A percentile compares a stretch with the other conserved stretches of the same genome.
Conservation (phyloP, 2,329 filamentous ascomycete species). For the Pseudomassariella vexata region DNA sequence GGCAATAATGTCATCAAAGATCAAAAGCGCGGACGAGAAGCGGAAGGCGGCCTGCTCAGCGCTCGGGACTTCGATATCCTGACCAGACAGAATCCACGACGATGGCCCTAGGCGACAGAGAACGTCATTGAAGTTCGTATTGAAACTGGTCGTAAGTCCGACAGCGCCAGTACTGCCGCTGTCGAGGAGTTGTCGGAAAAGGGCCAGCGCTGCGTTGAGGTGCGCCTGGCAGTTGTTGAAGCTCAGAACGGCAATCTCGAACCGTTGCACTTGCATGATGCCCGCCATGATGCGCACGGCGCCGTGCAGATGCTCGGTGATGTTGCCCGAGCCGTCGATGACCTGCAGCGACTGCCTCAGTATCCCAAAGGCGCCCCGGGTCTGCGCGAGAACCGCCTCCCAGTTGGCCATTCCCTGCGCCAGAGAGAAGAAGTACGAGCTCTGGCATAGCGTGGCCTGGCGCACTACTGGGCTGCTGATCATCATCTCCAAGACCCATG, state of each 20-base stretch:
- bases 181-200: slow-evolving; percentile 22
- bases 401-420: slow-evolving; percentile 9
- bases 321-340: slow-evolving; percentile 10
- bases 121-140: slow-evolving; percentile 11
- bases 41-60: slow-evolving; percentile 28
- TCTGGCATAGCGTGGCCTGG: slow-evolving; percentile 13
- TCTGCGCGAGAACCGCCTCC: slow-evolving; percentile 17
- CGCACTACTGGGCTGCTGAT: slow-evolving; percentile 15
- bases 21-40: slow-evolving; percentile 26
- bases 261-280: slow-evolving; percentile 28
- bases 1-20: slow-evolving; percentile 29
- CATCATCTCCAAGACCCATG: slow-evolving; percentile 17
- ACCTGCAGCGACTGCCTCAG: slow-evolving; percentile 15
- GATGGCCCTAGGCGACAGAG: slow-evolving; percentile 12
- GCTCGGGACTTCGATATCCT: slow-evolving; percentile 16
- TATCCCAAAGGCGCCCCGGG: slow-evolving; percentile 13
- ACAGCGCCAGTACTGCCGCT: slow-evolving; percentile 8
- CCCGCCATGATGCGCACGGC: slow-evolving; percentile 22
- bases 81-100: slow-evolving; percentile 9
- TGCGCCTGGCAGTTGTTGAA: slow-evolving; percentile 28
- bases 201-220: slow-evolving; percentile 23
- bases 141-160: background rate
- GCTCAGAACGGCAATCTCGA: slow-evolving; percentile 23
- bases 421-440: slow-evolving; percentile 17
- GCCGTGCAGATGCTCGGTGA: slow-evolving; percentile 14